These are phyloP conservation scores for Wickerhamiella azyma DNA, from an alignment of 805 yeast species.

Conservation along the genomic window DNA sequence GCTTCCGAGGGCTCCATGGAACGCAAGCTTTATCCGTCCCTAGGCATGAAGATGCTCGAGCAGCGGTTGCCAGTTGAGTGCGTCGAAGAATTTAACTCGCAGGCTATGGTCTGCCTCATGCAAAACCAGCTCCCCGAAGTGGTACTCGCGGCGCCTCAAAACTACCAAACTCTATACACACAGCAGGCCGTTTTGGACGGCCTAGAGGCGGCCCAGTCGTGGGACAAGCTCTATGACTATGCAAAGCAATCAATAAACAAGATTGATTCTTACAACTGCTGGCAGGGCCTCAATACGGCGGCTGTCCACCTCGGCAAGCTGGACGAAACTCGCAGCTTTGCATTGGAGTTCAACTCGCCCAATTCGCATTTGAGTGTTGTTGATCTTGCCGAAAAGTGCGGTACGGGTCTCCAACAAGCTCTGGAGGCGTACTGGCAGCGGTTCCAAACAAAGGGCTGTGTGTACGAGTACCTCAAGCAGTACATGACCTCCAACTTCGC, in stretches of 20 bases:
- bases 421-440: constrained; percentile 31
- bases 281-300: constrained; percentile 44
- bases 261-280: constrained; percentile 66
- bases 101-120: constrained; percentile 36
- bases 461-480: constrained; percentile 43
- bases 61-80: constrained; percentile 36
- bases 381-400: constrained; percentile 28
- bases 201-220: constrained; percentile 31
- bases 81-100: constrained; percentile 56
- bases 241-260: constrained; percentile 32
- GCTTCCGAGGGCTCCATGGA: constrained; percentile 33
- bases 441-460: constrained; percentile 48
- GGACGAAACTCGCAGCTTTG: constrained; percentile 25
- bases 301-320: constrained; percentile 27
- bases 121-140: constrained; percentile 27
- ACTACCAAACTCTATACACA: constrained; percentile 30
- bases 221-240: constrained; percentile 32
- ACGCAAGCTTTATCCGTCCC: constrained; percentile 37
- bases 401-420: constrained; percentile 4
- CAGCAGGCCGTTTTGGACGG: constrained; percentile 42
- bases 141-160: background rate
- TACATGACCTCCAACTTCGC: constrained; percentile 23
- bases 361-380: constrained; percentile 44
- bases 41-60: constrained; percentile 47
- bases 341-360: constrained; percentile 31